These are phyloP conservation scores for Quercus berberidifolia DNA, from an alignment of 306 rosid genomes.

Conservation along the genomic window DNA sequence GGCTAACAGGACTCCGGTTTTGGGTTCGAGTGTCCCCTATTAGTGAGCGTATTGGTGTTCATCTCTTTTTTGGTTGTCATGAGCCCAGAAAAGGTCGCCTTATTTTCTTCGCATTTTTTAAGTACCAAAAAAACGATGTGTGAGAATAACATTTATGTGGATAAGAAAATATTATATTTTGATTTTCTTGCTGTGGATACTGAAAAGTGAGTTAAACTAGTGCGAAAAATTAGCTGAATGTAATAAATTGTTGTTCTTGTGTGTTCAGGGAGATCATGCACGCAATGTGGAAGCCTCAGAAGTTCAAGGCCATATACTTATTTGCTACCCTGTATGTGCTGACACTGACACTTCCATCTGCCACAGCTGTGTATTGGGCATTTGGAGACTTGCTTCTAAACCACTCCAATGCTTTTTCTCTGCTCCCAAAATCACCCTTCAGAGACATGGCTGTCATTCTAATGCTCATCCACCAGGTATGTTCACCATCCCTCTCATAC, in stretches of 20 bases:
- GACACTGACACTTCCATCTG: constrained; percentile 95
- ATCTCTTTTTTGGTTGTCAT: rapidly evolving
- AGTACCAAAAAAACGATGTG: neutral
- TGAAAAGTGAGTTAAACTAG: neutral
- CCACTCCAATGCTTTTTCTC: constrained; percentile 96
- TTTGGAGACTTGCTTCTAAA: constrained; percentile 93
- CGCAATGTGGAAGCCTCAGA: constrained; percentile 99
- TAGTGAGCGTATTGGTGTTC: too few species aligned
- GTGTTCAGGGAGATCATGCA: constrained; percentile 91
- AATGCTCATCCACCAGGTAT: constrained; percentile 95
- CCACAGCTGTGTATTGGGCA: constrained; percentile 94
- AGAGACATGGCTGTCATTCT: constrained; percentile 87
- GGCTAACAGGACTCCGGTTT: too few species aligned
- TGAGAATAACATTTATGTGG: too few species aligned
- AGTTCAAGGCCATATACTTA: constrained; percentile 83
- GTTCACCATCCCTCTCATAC: neutral
- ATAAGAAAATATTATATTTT: neutral
- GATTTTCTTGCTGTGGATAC: neutral
- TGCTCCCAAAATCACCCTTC: constrained; percentile 77
- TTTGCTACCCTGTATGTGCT: constrained; percentile 80
- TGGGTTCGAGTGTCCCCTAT: too few species aligned
- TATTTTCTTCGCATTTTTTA: too few species aligned
- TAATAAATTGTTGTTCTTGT: neutral
- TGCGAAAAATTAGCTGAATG: neutral
- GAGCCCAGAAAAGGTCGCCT: rapidly evolving